Conservation (phyloP, 192 early-diverging fungal species). For the Mortierella claussenii region DNA sequence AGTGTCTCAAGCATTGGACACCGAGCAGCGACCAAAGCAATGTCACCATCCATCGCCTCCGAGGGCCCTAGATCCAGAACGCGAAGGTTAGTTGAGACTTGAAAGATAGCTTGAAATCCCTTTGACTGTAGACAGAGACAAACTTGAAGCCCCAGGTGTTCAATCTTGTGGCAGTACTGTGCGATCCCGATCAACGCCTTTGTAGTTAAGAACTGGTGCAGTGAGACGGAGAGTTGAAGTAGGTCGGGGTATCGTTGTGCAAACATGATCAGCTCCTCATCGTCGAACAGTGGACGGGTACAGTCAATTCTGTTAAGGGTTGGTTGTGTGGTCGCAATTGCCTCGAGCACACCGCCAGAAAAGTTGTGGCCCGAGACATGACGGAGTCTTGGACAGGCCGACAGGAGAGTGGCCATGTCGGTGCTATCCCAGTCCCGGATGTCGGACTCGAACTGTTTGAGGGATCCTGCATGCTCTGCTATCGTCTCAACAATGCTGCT, state of each 20-base stretch:
- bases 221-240: constrained; percentile 24
- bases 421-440: constrained; percentile 24
- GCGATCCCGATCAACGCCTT: constrained; percentile 30
- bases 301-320: constrained; percentile 25
- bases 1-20: constrained; percentile 33
- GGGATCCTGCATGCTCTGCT: not conserved
- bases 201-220: constrained; percentile 26
- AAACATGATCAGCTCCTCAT: constrained; percentile 37
- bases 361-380: constrained; percentile 32
- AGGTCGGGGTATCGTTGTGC: constrained; percentile 22
- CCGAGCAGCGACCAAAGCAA: constrained; percentile 20
- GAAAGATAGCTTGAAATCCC: constrained; percentile 29
- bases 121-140: constrained; percentile 23
- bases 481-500: constrained; percentile 18
- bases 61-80: constrained; percentile 33
- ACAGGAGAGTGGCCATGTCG: constrained; percentile 17
- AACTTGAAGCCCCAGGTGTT: constrained; percentile 32
- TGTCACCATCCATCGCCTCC: constrained; percentile 17
- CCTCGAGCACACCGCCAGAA: constrained; percentile 16
- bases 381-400: constrained; percentile 8
- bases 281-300: constrained; percentile 35
- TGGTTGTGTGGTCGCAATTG: constrained; percentile 22
- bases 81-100: constrained; percentile 15
- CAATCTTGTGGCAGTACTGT: constrained; percentile 12
- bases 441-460: constrained; percentile 33